Evolutionary conservation across 2,329 filamentous ascomycete species (phyloP).

Genomic region (Aspergillus sojae): DNA sequence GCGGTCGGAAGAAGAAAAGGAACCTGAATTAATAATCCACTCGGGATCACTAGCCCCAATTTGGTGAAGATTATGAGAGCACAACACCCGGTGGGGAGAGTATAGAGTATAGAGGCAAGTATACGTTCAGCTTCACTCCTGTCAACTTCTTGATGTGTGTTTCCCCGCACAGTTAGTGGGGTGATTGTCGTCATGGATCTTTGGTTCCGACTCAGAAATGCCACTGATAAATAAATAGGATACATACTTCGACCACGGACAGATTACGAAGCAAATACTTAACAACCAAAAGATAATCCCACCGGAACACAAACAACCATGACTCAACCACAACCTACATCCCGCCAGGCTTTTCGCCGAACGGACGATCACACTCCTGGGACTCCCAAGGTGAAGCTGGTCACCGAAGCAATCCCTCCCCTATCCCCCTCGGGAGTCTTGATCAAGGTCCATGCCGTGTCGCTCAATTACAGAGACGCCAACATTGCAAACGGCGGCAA

Average conservation of each 20-base stretch:
- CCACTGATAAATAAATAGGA: too few species aligned
- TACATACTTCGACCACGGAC: too few species aligned
- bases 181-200: neutral
- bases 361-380: conserved; percentile 37
- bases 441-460: conserved; percentile 26
- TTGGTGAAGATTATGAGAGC: neutral
- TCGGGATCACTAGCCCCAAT: neutral
- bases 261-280: too few species aligned
- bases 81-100: too few species aligned
- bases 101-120: too few species aligned
- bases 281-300: neutral
- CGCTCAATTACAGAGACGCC: conserved; percentile 30
- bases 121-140: too few species aligned
- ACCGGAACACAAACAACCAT: neutral
- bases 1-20: too few species aligned
- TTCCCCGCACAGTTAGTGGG: neutral
- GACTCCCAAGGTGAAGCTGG: conserved; percentile 37
- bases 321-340: conserved; percentile 2
- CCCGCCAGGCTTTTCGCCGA: conserved; percentile 33
- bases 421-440: conserved; percentile 33
- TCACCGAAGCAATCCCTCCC: conserved; percentile 36
- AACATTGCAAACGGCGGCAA: conserved; percentile 37
- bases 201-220: neutral
- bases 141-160: neutral
- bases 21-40: neutral